phyloP scores from a whole-genome alignment of 169 alveolate genomes.

The Toxoplasma gondii region DNA sequence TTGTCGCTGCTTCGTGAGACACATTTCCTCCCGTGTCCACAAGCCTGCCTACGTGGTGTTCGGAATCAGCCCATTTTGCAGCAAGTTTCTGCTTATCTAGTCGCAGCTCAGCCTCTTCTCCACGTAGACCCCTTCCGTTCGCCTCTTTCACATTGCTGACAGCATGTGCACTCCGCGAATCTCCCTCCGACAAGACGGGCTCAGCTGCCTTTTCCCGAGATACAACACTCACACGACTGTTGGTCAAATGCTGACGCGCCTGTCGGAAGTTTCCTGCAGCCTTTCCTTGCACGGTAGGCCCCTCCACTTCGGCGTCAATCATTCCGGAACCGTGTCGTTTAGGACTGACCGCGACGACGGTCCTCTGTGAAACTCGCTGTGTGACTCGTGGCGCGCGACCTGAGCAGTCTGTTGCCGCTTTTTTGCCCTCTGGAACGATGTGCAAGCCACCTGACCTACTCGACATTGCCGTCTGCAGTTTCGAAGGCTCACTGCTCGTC shows the following conservation, averaged over 20 bases:
- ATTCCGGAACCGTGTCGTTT: neutral
- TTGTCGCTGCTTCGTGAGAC: too few relatives aligned
- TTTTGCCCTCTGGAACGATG: neutral
- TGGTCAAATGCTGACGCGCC: neutral
- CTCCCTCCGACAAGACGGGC: neutral
- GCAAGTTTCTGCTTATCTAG: neutral
- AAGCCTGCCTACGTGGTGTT: too few relatives aligned
- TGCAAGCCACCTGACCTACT: neutral
- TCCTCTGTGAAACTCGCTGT: neutral
- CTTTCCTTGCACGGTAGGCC: too few relatives aligned
- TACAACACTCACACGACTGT: neutral
- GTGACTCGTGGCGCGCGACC: neutral
- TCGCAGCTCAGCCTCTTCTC: neutral
- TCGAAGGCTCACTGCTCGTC: neutral
- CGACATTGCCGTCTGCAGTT: neutral
- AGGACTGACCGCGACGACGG: neutral
- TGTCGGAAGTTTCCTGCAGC: too few relatives aligned
- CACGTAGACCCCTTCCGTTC: neutral
- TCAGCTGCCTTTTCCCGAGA: too few relatives aligned
- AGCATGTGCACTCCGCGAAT: neutral
- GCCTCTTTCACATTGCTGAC: neutral
- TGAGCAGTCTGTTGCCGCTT: neutral
- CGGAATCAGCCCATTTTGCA: too few relatives aligned
- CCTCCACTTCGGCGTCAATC: neutral
- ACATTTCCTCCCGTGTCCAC: too few relatives aligned